These are phyloP conservation scores for Pseudogymnoascus sp. DNA, from an alignment of 2,329 filamentous ascomycete genomes.

Conservation along the genomic window DNA sequence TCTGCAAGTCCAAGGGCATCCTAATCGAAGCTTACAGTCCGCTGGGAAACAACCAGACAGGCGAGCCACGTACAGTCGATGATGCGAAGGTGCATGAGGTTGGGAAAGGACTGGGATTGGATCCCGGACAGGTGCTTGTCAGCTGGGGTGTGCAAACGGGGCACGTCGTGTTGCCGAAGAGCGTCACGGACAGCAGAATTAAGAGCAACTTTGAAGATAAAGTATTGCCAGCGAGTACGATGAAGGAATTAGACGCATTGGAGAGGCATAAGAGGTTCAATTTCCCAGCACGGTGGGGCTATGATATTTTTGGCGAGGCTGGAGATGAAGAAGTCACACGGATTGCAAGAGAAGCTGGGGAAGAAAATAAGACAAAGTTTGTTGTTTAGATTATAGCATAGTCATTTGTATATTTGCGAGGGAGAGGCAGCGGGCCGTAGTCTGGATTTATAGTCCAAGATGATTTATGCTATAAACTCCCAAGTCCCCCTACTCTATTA, in stretches of 20 bases:
- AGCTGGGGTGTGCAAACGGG: conserved; percentile 51
- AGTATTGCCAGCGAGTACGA: conserved; percentile 33
- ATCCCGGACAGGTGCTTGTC: conserved; percentile 51
- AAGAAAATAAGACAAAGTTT: conserved; percentile 34
- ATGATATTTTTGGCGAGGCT: conserved; percentile 39
- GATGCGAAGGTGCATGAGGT: conserved; percentile 50
- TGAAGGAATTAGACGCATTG: conserved; percentile 33
- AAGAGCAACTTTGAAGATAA: conserved; percentile 53
- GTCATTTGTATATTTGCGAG: neutral
- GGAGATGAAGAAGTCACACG: conserved; percentile 32
- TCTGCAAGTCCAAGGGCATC: conserved; percentile 37
- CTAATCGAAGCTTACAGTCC: conserved; percentile 41
- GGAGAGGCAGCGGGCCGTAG: neutral
- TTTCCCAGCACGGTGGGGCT: conserved; percentile 36
- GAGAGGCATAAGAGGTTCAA: conserved; percentile 40
- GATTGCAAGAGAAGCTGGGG: conserved; percentile 29
- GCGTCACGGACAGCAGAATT: conserved; percentile 51
- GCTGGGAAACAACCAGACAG: conserved; percentile 50
- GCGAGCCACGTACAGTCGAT: conserved; percentile 42
- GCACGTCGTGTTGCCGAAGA: conserved; percentile 58
- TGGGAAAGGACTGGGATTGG: conserved; percentile 47
- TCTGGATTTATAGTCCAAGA: neutral
- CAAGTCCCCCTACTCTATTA: too few species aligned
- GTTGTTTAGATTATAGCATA: conserved; percentile 17
- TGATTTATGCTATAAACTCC: too few species aligned